These are phyloP conservation scores for Populus tremula DNA, from an alignment of 345 rosid genomes.

Conservation along the genomic window DNA sequence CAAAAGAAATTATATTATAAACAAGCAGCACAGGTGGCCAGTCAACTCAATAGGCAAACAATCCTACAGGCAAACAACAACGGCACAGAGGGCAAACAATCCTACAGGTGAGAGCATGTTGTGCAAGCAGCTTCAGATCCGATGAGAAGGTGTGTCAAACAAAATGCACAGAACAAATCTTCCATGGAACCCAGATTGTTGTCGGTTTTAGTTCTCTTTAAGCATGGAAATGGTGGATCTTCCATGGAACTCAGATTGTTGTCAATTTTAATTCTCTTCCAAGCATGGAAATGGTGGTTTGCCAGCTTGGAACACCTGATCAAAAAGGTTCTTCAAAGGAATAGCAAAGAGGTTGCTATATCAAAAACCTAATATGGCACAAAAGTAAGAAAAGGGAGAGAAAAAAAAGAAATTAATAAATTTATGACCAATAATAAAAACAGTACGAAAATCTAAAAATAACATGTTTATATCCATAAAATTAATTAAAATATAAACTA, in stretches of 20 bases:
- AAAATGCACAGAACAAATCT: not conserved
- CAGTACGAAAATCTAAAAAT: no score
- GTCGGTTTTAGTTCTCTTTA: not conserved
- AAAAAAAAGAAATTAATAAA: no score
- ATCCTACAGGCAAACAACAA: not conserved
- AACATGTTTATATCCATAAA: no score
- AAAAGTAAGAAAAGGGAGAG: no score
- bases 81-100: not conserved
- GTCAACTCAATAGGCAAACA: not conserved
- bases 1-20: not conserved
- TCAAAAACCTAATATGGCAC: no score
- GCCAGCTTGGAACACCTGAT: not conserved
- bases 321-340: not conserved
- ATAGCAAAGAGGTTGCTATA: not conserved
- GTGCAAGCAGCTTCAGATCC: not conserved
- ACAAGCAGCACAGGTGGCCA: not conserved
- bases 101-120: not conserved
- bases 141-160: not conserved
- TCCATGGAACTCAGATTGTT: no score
- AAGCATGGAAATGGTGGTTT: not conserved
- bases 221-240: no score
- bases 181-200: not conserved
- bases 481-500: no score
- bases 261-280: no score
- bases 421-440: no score